These are phyloP conservation scores for Bullera alba DNA, from an alignment of 768 basidiomycete species.

Conservation along the genomic window DNA sequence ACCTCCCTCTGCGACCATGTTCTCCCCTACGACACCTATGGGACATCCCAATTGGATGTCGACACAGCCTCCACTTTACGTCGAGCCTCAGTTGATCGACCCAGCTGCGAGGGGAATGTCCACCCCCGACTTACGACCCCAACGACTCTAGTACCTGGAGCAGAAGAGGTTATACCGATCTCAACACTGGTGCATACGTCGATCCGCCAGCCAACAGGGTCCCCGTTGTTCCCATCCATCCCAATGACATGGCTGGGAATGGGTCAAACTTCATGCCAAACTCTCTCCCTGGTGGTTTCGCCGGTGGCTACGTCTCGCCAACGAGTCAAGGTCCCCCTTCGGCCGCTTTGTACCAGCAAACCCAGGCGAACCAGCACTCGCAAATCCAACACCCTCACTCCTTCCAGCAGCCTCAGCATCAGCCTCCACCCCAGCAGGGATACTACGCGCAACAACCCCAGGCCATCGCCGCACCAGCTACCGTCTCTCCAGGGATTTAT, in stretches of 20 bases:
- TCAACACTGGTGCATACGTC: neutral
- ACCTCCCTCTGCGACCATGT: constrained; percentile 28
- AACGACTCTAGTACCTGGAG: constrained; percentile 6
- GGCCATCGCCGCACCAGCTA: constrained; percentile 8
- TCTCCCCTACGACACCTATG: constrained; percentile 15
- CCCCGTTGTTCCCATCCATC: no score
- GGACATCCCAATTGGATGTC: neutral
- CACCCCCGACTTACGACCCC: neutral
- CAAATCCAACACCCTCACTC: neutral
- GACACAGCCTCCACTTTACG: neutral
- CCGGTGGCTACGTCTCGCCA: neutral
- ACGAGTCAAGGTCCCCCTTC: neutral
- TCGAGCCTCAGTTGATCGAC: neutral
- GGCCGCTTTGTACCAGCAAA: neutral
- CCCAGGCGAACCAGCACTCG: no score
- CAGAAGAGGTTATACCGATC: constrained; percentile 9
- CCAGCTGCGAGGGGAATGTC: neutral
- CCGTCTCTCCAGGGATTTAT: constrained; percentile 27
- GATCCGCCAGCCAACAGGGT: neutral
- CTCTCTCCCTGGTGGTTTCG: no score
- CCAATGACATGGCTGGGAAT: neutral
- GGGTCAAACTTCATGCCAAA: neutral
- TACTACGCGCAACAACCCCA: no score
- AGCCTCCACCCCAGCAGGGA: neutral
- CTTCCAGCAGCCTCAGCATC: neutral